Percentiles rank a stretch among this genome's conserved stretches.
phyloP scores from a whole-genome alignment of 1,139 yeast genomes.

The Hyphopichia wangnamkhiaoensis region DNA sequence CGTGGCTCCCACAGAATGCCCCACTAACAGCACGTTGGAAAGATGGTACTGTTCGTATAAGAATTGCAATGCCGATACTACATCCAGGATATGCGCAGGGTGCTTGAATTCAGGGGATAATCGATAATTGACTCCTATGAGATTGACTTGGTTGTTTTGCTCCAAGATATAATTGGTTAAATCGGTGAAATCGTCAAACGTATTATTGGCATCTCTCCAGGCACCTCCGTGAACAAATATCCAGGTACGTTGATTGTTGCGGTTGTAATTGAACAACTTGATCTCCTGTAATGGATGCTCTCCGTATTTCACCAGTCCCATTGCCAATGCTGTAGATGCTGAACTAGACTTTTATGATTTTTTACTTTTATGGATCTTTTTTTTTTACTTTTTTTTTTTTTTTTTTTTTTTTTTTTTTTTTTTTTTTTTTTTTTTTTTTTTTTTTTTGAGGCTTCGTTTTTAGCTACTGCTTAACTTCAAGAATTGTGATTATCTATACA shows the following conservation, averaged over 20 bases:
- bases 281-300: constrained; percentile 22
- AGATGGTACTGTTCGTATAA: constrained; percentile 21
- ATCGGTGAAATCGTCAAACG: constrained; percentile 53
- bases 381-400: too few relatives aligned
- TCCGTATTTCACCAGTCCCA: constrained; percentile 18
- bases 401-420: too few relatives aligned
- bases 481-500: too few relatives aligned
- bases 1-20: constrained; percentile 87
- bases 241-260: constrained; percentile 18
- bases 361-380: too few relatives aligned
- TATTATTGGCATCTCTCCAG: constrained; percentile 73
- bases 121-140: constrained; percentile 63
- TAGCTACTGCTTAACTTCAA: too few relatives aligned
- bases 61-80: constrained; percentile 41
- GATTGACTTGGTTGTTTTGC: constrained; percentile 14
- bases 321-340: neutral
- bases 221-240: constrained; percentile 87
- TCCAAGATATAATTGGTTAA: constrained; percentile 25
- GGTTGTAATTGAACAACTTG: constrained; percentile 19
- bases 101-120: constrained; percentile 63
- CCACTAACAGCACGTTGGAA: constrained; percentile 44
- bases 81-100: constrained; percentile 66
- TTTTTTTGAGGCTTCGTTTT: too few relatives aligned
- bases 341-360: too few relatives aligned
- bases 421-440: too few relatives aligned